Percentiles rank a stretch among this genome's conserved stretches.
These are phyloP conservation scores for Ophioceras dolichostomum DNA, from an alignment of 2,329 filamentous ascomycete genomes.

Conservation along the genomic window DNA sequence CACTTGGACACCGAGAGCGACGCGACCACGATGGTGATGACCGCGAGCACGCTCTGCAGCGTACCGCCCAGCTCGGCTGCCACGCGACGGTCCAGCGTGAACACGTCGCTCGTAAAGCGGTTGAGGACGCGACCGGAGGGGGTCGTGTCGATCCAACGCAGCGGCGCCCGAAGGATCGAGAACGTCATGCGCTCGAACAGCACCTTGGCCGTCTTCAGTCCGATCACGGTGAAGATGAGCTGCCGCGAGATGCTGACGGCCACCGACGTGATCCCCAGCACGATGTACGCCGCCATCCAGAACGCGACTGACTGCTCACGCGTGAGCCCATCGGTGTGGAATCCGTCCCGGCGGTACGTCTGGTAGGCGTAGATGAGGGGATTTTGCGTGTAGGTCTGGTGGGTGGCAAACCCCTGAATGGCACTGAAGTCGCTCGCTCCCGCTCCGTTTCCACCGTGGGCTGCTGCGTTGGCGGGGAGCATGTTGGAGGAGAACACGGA, in stretches of 20 bases:
- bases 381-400: conserved; percentile 6
- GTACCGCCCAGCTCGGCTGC: conserved; percentile 15
- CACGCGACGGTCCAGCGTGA: conserved; percentile 22
- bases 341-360: neutral
- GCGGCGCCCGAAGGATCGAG: conserved; percentile 24
- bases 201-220: conserved; percentile 15
- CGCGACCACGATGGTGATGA: conserved; percentile 22
- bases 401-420: neutral
- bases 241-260: conserved; percentile 11
- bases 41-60: conserved; percentile 14
- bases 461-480: conserved; percentile 4
- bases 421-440: conserved; percentile 1
- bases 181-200: conserved; percentile 21
- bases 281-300: conserved; percentile 17
- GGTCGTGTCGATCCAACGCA: conserved; percentile 26
- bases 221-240: conserved; percentile 16
- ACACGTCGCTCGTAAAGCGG: conserved; percentile 26
- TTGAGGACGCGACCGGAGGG: conserved; percentile 29
- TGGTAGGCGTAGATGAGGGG: conserved; percentile 3
- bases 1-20: conserved; percentile 21
- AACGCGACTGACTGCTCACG: conserved; percentile 9
- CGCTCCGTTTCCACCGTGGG: conserved; percentile 4
- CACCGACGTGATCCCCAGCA: conserved; percentile 13
- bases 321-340: conserved; percentile 3
- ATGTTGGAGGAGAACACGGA: conserved; percentile 4